Base-by-base conservation (phyloP, 305 asterid genomes). In the Solanum hybrid region DNA sequence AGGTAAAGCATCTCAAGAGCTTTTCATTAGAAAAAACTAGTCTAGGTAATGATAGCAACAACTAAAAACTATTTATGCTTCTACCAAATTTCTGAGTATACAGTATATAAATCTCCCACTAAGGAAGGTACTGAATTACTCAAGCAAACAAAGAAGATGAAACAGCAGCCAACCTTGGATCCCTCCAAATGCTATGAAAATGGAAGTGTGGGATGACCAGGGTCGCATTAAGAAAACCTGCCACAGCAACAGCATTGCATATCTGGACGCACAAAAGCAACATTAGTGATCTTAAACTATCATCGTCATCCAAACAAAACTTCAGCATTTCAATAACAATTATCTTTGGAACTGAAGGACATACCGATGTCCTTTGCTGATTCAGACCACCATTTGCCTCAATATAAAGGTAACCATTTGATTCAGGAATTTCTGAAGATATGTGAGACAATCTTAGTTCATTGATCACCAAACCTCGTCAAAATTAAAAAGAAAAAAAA, bases 161-260 rank as follows among this genome's bases (percentile, higher is more conserved):
- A 87, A 35, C 16, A 56, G 72, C 56, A 90, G n/a, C 94, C 88
- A 91, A 95, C 99, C 99, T 97, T 71, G 99, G 98, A 90, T 97
- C 99, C 91, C 97, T 95, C 99, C 99, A 97, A 85, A 97, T 96
- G 91, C 99, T 97, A 94, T 97, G 99, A 93, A 92, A 97, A 91
- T 96, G 99, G 93, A 97, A 96, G 90, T 95, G 94, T 13, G 99
- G 99, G 93, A 97, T 96, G 75, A 96, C 94, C 76, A 97, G 98
- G 89, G 99, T 97, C 77, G 99, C 98, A 90, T 97, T 97, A 73
- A 96, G 98, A 94, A 95, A 95, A 79, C 99, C 99, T 51, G 99
- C 99, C 93, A 97, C 99, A 60, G 99, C 98, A 81, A 97, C 99
- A 38, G 99, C 99, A 93, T 97, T 96, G 98, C 99, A 97, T 92